Base-by-base conservation (phyloP, 495 filamentous ascomycete genomes). In the Aspergillus haitiensis region DNA sequence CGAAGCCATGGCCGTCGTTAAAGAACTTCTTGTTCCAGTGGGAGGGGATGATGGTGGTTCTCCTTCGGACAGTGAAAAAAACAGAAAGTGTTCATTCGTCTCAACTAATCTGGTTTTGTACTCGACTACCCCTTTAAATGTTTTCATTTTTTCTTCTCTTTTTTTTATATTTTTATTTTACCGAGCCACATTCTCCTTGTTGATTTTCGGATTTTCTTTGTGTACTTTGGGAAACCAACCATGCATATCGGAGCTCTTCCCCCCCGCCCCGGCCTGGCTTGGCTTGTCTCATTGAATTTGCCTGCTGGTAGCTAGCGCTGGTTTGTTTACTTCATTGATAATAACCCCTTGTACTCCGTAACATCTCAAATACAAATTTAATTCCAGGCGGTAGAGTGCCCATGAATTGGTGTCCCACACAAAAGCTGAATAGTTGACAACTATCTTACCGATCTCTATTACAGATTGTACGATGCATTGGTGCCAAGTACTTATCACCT, bases 1-100 rank as follows among this genome's bases (percentile, higher is more conserved):
- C 86, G 94, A 77, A 97, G 92, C 81, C 91, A 95, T 72, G 95
- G 94, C 64, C 92, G 94, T 78, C 95, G 94, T 78, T 98, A 92
- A 48, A 76, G 55, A 66, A 65, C 44, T 50, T 48, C 52, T 56
- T 42, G 56, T 52, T 48, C 46, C 57, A 57, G 52, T 53, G 42
- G 52, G 32, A 18, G 56, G 39, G 50, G 40, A 33, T 48, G 54
- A 59, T 53, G 34, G 54, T 64, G 64, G 64, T 62, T 57, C 56
- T 61, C 47, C 27, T 50, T 57, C 62, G 64, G 61, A 63, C 67
- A 40, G 59, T 68, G 71, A 66, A 62, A 70, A 72, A 71, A 69
- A 65, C 66, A 62, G 68, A 56, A 27, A 63, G 53, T 64, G 59
- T 68, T 64, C 63, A 62, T 65, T 67, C 64, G 52, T 58, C 67